phyloP scores from a whole-genome alignment of 805 yeast genomes.

The Candida krabiensis region DNA sequence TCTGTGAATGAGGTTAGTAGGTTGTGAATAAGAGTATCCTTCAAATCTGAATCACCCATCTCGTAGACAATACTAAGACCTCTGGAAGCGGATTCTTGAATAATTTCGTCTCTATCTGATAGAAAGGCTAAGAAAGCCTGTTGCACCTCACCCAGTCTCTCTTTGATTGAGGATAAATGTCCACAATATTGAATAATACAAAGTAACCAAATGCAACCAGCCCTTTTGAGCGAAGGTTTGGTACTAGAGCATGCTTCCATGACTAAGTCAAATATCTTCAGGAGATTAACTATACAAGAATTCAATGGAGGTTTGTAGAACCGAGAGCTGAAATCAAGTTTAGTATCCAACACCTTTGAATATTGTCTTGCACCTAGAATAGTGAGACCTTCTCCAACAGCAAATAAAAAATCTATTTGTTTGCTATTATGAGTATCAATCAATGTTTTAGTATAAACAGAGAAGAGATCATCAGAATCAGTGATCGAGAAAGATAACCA shows the following conservation, averaged over 20 bases:
- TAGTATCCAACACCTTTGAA: slow-evolving; percentile 52
- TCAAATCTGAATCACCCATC: slow-evolving; percentile 62
- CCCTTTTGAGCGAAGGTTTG: slow-evolving; percentile 71
- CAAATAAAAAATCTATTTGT: slow-evolving; percentile 72
- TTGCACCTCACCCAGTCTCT: slow-evolving; percentile 62
- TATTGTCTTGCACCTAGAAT: slow-evolving; percentile 75
- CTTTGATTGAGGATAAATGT: slow-evolving; percentile 38
- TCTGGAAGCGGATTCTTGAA: slow-evolving; percentile 91
- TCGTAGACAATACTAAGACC: slow-evolving; percentile 85
- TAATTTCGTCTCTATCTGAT: slow-evolving; percentile 76
- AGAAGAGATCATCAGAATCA: slow-evolving; percentile 23
- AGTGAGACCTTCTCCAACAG: slow-evolving; percentile 82
- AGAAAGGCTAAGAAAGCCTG: slow-evolving; percentile 73
- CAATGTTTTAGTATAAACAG: slow-evolving; percentile 42
- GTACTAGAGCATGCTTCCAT: slow-evolving; percentile 57
- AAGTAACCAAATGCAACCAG: slow-evolving; percentile 83
- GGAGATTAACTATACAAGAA: slow-evolving; percentile 9
- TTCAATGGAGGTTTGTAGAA: slow-evolving; percentile 11
- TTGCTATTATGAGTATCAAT: slow-evolving; percentile 63
- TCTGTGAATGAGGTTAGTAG: slow-evolving; percentile 78
- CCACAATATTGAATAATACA: slow-evolving; percentile 77
- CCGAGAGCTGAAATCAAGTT: slow-evolving; percentile 52
- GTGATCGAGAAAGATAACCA: slow-evolving; percentile 36
- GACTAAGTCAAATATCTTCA: slow-evolving; percentile 45
- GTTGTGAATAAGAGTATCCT: slow-evolving; percentile 71